Percentiles rank a stretch among this genome's conserved stretches.
phyloP scores from a whole-genome alignment of 441 rosid genomes.

The Jatropha podagrica region DNA sequence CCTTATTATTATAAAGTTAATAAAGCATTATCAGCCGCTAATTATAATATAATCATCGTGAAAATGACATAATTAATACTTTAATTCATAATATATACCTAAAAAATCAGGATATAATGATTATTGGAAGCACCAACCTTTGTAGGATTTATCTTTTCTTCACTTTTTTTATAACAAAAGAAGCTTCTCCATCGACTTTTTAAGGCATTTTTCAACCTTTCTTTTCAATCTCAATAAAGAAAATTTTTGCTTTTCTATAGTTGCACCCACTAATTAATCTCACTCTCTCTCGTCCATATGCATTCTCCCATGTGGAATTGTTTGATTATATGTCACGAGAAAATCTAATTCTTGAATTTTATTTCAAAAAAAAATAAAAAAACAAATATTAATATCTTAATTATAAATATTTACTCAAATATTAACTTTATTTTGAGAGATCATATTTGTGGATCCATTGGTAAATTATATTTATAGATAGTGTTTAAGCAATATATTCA shows the following conservation, averaged over 20 bases:
- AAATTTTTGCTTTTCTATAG: too few species aligned
- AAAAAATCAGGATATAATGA: conserved; percentile 26
- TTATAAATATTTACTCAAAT: too few species aligned
- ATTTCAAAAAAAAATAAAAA: too few species aligned
- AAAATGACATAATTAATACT: background rate
- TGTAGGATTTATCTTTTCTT: conserved; percentile 19
- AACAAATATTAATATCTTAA: too few species aligned
- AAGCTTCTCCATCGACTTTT: conserved; percentile 16
- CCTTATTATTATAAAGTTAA: background rate
- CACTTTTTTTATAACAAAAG: conserved; percentile 3
- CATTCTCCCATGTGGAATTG: too few species aligned
- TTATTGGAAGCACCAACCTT: conserved; percentile 28
- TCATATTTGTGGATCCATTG: too few species aligned
- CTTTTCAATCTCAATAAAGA: background rate
- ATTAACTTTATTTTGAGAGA: too few species aligned
- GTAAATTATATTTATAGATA: background rate
- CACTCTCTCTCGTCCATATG: too few species aligned
- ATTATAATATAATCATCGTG: conserved; percentile 22
- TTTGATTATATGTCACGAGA: too few species aligned
- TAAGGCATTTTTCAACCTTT: background rate
- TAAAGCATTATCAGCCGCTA: conserved; percentile 15
- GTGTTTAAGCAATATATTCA: too few species aligned
- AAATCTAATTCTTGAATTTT: too few species aligned
- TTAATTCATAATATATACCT: background rate
- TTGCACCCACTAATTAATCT: conserved; percentile 7